These are phyloP conservation scores for Boletellus ananas DNA, from an alignment of 768 basidiomycete species.

Conservation along the genomic window DNA sequence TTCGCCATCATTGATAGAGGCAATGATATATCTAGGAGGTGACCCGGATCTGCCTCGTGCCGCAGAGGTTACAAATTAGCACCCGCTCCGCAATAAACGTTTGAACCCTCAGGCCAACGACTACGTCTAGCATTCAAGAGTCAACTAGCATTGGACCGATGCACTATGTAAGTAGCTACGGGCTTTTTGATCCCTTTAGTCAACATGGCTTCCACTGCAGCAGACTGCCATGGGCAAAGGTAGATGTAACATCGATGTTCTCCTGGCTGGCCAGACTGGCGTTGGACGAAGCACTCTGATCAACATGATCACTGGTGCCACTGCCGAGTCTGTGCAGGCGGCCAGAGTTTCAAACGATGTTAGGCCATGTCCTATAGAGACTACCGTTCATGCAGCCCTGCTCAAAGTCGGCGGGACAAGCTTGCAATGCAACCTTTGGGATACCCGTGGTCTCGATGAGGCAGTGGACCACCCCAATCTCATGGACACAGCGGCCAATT, in stretches of 20 bases:
- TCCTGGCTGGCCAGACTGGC: constrained; percentile 27
- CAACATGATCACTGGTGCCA: constrained; percentile 24
- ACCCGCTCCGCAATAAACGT: not conserved
- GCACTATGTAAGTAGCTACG: constrained; percentile 2
- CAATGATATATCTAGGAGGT: constrained; percentile 7
- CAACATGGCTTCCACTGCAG: not conserved
- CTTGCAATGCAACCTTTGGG: constrained; percentile 20
- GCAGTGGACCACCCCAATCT: constrained; percentile 21
- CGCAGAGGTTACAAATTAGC: constrained; percentile 5
- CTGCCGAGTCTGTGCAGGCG: constrained; percentile 6
- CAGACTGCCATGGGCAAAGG: not conserved
- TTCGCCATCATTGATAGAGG: too few species aligned
- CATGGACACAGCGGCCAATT: constrained; percentile 16
- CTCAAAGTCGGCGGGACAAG: constrained; percentile 2
- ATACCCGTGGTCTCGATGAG: constrained; percentile 28
- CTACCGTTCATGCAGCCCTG: constrained; percentile 10
- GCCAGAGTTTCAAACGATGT: constrained; percentile 25
- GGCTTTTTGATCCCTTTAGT: not conserved
- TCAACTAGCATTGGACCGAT: too few species aligned
- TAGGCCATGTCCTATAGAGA: constrained; percentile 22
- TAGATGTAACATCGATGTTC: constrained; percentile 8
- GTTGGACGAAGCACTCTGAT: constrained; percentile 27
- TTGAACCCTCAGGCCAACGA: constrained; percentile 2
- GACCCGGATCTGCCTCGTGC: constrained; percentile 19
- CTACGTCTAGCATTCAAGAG: not conserved